Evolutionary conservation across 306 rosid species (phyloP).

Genomic region (Herpetospermum pedunculosum): DNA sequence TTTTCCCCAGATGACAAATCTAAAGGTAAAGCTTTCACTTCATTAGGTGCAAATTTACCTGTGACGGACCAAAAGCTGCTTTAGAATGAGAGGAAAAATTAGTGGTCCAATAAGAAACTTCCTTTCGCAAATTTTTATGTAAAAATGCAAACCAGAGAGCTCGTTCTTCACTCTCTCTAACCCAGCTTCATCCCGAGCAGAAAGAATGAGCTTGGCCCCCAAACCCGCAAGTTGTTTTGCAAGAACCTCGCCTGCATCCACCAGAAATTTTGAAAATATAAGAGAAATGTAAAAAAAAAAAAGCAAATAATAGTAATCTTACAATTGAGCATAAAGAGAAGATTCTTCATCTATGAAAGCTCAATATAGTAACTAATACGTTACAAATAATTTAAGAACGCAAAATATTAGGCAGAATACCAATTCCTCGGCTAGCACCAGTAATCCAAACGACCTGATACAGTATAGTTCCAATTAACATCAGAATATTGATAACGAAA

Average conservation of each 20-base stretch:
- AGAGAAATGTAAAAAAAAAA: background rate
- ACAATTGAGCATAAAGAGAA: background rate
- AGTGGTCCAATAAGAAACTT: background rate
- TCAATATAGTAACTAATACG: background rate
- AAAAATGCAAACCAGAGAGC: conserved; percentile 51
- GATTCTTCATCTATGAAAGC: background rate
- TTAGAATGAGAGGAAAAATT: conserved; percentile 6
- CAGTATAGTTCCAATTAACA: background rate
- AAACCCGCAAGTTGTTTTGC: conserved; percentile 77
- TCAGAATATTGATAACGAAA: background rate
- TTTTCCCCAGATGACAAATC: conserved; percentile 78
- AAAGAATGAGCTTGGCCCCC: conserved; percentile 85
- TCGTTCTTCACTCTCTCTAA: conserved; percentile 58
- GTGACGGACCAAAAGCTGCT: conserved; percentile 13
- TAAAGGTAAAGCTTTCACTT: conserved; percentile 58
- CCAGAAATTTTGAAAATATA: background rate
- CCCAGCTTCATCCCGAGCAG: conserved; percentile 83
- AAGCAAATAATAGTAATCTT: background rate
- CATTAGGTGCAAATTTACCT: conserved; percentile 80
- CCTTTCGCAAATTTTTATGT: background rate
- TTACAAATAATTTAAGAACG: background rate
- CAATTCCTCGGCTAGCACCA: conserved; percentile 98
- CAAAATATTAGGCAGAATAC: conserved; percentile 19
- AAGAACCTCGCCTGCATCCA: conserved; percentile 62
- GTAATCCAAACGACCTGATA: conserved; percentile 87